phyloP scores from a whole-genome alignment of 129 eudicot genomes.

The Arctium minus region DNA sequence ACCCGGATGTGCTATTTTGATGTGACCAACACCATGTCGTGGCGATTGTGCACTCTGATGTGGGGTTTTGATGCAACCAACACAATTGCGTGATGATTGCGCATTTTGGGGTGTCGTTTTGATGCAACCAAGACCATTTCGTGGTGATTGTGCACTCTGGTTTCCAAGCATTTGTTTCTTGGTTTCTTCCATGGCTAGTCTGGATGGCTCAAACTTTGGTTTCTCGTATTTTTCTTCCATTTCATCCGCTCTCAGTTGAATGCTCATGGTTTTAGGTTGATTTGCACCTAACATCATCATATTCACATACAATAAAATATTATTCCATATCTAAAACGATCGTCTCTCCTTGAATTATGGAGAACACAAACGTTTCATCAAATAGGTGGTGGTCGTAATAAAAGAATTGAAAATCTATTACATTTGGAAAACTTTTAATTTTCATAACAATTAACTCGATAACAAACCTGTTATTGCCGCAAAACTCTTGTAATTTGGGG shows the following conservation, averaged over 20 bases:
- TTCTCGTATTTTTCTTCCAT: conserved; percentile 32
- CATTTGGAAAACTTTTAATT: not conserved
- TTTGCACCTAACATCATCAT: not conserved
- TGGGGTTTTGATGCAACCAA: not conserved
- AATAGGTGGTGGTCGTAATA: not conserved
- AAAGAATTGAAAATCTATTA: not conserved
- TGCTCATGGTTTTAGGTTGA: not conserved
- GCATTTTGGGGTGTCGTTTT: not conserved
- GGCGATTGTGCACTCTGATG: not conserved
- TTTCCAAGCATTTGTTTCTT: conserved; percentile 13
- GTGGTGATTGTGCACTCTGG: not conserved
- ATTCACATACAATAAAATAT: not conserved
- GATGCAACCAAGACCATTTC: not conserved
- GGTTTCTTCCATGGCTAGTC: conserved; percentile 20
- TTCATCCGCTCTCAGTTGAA: not conserved
- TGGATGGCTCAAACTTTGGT: not conserved
- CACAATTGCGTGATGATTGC: not conserved
- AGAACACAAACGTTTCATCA: not conserved
- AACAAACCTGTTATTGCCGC: not conserved
- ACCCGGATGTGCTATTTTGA: not conserved
- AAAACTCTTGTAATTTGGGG: not conserved
- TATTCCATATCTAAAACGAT: not conserved
- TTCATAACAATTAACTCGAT: not conserved
- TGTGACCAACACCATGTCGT: not conserved
- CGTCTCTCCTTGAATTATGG: not conserved